A percentile compares a stretch with the other conserved stretches of the same genome.
phyloP scores from a whole-genome alignment of 1,139 yeast species.

The Saccharomyces uvarum region DNA sequence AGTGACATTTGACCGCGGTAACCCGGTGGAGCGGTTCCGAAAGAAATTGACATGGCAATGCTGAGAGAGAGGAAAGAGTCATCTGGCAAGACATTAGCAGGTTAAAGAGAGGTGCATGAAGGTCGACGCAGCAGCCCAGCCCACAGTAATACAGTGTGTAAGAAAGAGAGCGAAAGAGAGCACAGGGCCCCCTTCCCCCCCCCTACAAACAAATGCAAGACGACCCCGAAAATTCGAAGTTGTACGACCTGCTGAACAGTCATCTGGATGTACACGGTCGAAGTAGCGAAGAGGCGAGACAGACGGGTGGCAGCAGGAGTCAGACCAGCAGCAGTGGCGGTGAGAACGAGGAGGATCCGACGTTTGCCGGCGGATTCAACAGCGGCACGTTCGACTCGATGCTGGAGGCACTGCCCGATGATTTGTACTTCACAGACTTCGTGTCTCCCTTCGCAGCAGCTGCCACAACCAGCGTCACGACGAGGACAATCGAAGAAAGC shows the following conservation, averaged over 20 bases:
- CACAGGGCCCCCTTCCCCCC: not conserved
- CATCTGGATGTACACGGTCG: not conserved
- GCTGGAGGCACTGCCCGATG: constrained; percentile 33
- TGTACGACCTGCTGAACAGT: constrained; percentile 1
- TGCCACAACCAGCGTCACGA: not conserved
- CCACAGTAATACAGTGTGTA: not conserved
- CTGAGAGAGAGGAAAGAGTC: constrained; percentile 1
- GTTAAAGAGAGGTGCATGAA: not conserved
- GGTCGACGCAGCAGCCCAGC: not conserved
- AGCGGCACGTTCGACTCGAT: constrained; percentile 27
- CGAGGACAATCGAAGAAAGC: not conserved
- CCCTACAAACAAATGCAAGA: not conserved
- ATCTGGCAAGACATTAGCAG: not conserved
- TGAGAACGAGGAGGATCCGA: not conserved
- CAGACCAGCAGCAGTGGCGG: not conserved
- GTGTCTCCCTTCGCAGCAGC: constrained; percentile 3
- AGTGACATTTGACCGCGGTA: not conserved
- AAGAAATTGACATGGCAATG: constrained; percentile 1
- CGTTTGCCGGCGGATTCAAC: not conserved
- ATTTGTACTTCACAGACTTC: constrained; percentile 14
- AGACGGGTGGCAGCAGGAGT: not conserved
- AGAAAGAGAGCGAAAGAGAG: not conserved
- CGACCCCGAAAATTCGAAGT: constrained; percentile 1
- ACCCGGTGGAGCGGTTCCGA: not conserved
- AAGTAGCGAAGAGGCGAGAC: not conserved